A percentile compares a stretch with the other conserved stretches of the same genome.
Conservation (phyloP, 768 basidiomycete species). For the Lactarius sanguifluus region DNA sequence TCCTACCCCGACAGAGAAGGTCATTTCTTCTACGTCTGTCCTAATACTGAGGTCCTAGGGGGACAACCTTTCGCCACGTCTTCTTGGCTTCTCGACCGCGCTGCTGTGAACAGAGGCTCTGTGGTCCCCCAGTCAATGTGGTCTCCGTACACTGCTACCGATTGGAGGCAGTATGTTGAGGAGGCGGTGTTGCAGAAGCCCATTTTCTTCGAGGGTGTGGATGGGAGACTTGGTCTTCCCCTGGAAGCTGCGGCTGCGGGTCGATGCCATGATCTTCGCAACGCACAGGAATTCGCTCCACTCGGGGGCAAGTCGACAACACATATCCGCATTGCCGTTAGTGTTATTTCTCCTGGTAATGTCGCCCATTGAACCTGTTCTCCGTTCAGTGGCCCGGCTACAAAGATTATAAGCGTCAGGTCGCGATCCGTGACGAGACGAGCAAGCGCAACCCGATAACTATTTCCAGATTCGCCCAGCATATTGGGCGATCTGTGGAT, state of each 20-base stretch:
- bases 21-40: background rate
- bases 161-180: constrained; percentile 6
- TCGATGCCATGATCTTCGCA: background rate
- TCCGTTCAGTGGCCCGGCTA: constrained; percentile 21
- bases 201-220: background rate
- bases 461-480: constrained; percentile 1
- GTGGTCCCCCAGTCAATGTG: constrained; percentile 16
- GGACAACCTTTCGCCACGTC: background rate
- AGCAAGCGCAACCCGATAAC: constrained; percentile 1
- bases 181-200: constrained; percentile 11
- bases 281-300: background rate
- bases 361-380: background rate
- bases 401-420: constrained; percentile 8
- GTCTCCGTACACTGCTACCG: background rate
- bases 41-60: background rate
- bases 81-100: constrained; percentile 1
- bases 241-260: constrained; percentile 4
- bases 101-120: background rate
- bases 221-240: constrained; percentile 17
- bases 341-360: background rate
- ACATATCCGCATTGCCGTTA: constrained; percentile 16
- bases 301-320: background rate
- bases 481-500: constrained; percentile 19
- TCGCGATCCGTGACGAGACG: constrained; percentile 16
- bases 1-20: background rate